These are phyloP conservation scores for Colletotrichum cuscutae DNA, from an alignment of 2,329 filamentous ascomycete species.

Conservation along the genomic window DNA sequence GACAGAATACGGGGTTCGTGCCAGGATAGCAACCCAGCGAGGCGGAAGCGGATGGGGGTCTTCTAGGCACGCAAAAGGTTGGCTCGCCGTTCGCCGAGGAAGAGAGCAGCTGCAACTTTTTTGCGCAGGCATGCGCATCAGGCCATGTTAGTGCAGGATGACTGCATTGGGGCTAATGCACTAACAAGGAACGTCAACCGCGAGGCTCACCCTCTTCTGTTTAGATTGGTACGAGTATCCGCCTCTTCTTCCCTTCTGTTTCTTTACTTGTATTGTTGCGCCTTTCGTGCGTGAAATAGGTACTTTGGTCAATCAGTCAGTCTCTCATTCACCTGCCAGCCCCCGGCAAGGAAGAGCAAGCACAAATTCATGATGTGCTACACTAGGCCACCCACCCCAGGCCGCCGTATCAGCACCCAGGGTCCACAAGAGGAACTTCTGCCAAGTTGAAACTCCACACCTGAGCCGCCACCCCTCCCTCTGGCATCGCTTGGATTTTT, in stretches of 20 bases:
- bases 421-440: conserved; percentile 33
- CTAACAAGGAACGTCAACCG: conserved; percentile 15
- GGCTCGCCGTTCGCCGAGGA: background rate
- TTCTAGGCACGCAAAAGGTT: background rate
- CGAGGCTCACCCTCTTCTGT: background rate
- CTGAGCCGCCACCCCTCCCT: conserved; percentile 10
- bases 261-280: background rate
- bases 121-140: conserved; percentile 3
- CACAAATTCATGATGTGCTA: background rate
- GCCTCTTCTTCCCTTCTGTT: background rate
- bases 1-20: conserved; percentile 6
- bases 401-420: conserved; percentile 7
- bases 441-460: conserved; percentile 30
- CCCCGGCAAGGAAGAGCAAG: background rate
- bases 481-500: background rate
- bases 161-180: conserved; percentile 21
- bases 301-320: background rate
- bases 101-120: background rate
- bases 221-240: background rate
- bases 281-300: background rate
- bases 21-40: conserved; percentile 18
- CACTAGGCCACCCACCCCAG: background rate
- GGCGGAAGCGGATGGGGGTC: conserved; percentile 27
- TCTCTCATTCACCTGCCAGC: background rate
- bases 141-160: conserved; percentile 26